Base-by-base conservation (phyloP, 805 yeast genomes). In the Isabelozyma heimii region DNA sequence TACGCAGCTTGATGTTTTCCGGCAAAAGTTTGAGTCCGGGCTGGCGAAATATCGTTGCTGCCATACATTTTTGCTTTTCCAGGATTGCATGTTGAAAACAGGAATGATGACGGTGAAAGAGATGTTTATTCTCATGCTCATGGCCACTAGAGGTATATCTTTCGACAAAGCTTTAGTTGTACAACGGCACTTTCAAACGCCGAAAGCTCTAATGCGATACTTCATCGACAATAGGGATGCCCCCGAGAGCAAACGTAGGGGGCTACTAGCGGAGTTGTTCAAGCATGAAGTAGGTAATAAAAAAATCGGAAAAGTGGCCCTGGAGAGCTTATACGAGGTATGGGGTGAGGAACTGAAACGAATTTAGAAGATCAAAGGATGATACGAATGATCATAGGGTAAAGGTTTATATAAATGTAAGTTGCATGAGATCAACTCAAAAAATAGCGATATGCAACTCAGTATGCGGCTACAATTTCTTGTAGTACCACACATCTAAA, bases 121-220 rank as follows among this genome's bases (percentile, higher is more conserved):
- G 52, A 69, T 89, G 57, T 92, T 83, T 56, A 69, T 90, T 1
- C 73, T 80, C 42, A 83, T 90, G 85, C 75, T 94, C 17, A 82
- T 91, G 86, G 80, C 91, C 2, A 77, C 87, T 2, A 78, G 81
- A 51, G 99, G 98, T 0, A 75, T 94, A 1, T 82, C 96, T 0
- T 67, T 89, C 28, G 97, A 92, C 53, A 90, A 88, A 61, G 99
- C 99, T 0, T 61, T 82, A 8, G 81, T 82, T 7, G 83, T 94
- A 8, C 97, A 91, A 65, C 71, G 72, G 15, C 62, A 75, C 40
- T 94, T 75, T 60, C 82, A 83, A 2, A 91, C 97, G 0, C 94
- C 97, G 0, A 69, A 70, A 35, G 62, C 60, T 15, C 72, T 92
- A n/a, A 62, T 85, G 10, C 71, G 74, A 16, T 81, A 76, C 9